A percentile compares a stretch with the other conserved stretches of the same genome.
These are phyloP conservation scores for Camellia japonica DNA, from an alignment of 148 eudicot genomes.

Conservation along the genomic window DNA sequence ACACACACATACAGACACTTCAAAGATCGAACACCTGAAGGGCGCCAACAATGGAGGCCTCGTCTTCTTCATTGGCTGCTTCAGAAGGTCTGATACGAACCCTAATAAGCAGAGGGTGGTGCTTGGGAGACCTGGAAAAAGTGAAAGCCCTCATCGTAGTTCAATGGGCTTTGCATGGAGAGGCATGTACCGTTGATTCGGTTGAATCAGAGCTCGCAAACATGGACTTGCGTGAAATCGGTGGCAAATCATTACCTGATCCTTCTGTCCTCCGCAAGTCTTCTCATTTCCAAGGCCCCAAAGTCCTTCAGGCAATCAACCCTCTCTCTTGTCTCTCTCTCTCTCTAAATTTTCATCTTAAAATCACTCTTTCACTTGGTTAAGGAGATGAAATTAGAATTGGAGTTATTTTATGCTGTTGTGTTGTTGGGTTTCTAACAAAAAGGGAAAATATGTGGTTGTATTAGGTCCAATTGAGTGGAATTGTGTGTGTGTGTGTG, in stretches of 20 bases:
- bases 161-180: slow-evolving; percentile 31
- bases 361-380: background rate
- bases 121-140: slow-evolving; percentile 41
- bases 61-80: slow-evolving; percentile 15
- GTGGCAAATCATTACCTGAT: slow-evolving; percentile 69
- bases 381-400: background rate
- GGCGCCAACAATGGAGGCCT: slow-evolving; percentile 16
- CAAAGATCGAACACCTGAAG: background rate
- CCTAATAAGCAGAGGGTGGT: slow-evolving; percentile 64
- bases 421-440: background rate
- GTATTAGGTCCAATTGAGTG: background rate
- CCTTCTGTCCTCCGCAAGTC: slow-evolving; percentile 51
- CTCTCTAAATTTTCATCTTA: background rate
- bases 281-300: slow-evolving; percentile 50
- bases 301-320: slow-evolving; percentile 63
- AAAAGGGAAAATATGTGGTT: background rate
- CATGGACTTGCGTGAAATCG: slow-evolving; percentile 62
- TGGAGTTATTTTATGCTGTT: background rate
- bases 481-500: background rate
- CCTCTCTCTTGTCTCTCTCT: background rate
- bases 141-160: slow-evolving; percentile 45
- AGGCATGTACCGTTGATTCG: slow-evolving; percentile 30
- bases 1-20: background rate
- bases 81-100: slow-evolving; percentile 42
- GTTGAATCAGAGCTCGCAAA: slow-evolving; percentile 73